Conservation (phyloP, 2,329 filamentous ascomycete species). For the Seiridium unicorne region DNA sequence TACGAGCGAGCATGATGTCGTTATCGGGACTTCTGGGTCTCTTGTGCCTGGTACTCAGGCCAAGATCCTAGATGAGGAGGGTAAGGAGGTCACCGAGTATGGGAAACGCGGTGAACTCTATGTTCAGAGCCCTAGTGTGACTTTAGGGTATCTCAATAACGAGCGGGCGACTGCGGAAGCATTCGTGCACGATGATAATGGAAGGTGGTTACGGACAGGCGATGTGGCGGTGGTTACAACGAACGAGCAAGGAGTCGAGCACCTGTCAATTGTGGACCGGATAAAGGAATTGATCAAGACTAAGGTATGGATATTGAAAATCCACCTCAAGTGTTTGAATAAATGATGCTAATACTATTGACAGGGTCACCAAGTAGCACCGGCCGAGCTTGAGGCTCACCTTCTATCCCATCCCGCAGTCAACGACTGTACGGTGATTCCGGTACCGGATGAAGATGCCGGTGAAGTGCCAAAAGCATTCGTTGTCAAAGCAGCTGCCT, state of each 20-base stretch:
- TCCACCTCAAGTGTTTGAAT: background rate
- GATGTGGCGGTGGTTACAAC: constrained; percentile 75
- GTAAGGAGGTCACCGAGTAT: constrained; percentile 62
- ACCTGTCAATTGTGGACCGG: constrained; percentile 81
- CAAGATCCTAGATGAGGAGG: constrained; percentile 67
- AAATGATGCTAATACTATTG: background rate
- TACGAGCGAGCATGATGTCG: constrained; percentile 61
- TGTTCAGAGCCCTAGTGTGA: constrained; percentile 73
- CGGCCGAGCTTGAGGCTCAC: constrained; percentile 79
- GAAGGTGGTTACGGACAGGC: constrained; percentile 78
- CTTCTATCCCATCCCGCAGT: constrained; percentile 72
- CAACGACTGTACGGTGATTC: constrained; percentile 78
- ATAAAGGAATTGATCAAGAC: constrained; percentile 51
- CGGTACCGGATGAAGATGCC: constrained; percentile 59
- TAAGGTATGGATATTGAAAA: constrained; percentile 34
- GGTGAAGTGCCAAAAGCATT: constrained; percentile 69
- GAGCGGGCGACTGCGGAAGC: constrained; percentile 79
- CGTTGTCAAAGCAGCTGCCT: constrained; percentile 53
- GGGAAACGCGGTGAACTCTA: constrained; percentile 78
- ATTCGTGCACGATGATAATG: constrained; percentile 65
- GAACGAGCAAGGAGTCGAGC: constrained; percentile 67
- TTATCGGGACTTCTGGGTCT: constrained; percentile 70
- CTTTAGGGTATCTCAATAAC: constrained; percentile 85
- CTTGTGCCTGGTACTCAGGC: constrained; percentile 64
- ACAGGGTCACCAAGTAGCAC: constrained; percentile 75